Evolutionary conservation across 345 rosid genomes (phyloP).

Genomic region (Hirschfeldia incana): DNA sequence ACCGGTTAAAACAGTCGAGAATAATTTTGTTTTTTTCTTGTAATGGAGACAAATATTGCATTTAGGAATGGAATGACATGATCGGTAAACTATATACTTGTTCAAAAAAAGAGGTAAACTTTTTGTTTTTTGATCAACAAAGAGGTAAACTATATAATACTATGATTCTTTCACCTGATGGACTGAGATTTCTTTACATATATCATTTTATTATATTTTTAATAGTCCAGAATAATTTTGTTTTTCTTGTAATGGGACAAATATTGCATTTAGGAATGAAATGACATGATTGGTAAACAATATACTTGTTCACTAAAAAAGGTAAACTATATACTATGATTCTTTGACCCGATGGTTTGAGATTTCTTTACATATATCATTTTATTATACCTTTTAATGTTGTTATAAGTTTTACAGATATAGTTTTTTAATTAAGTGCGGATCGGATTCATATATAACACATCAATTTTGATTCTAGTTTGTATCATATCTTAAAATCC

Average conservation of each 20-base stretch:
- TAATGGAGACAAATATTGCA: not conserved
- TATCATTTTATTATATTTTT: not conserved
- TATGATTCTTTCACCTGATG: not conserved
- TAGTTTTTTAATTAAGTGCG: too few species aligned
- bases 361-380: not conserved
- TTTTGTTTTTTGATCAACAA: too few species aligned
- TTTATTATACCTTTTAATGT: not conserved
- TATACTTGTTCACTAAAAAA: too few species aligned
- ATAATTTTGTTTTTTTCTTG: not conserved
- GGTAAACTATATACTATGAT: not conserved
- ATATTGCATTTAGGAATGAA: not conserved
- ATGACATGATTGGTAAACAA: not conserved
- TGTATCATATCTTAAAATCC: too few species aligned
- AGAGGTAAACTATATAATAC: not conserved
- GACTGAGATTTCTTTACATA: not conserved
- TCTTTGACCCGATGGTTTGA: not conserved
- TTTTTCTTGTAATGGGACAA: too few species aligned
- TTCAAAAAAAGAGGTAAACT: too few species aligned
- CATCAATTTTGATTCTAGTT: too few species aligned
- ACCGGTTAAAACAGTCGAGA: not conserved
- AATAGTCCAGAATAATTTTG: too few species aligned
- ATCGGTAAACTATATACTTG: not conserved
- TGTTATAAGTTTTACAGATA: too few species aligned
- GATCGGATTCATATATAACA: too few species aligned
- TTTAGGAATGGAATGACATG: not conserved